Evolutionary conservation across 2,329 filamentous ascomycete species (phyloP).

Genomic region (Trichoderma sp.): DNA sequence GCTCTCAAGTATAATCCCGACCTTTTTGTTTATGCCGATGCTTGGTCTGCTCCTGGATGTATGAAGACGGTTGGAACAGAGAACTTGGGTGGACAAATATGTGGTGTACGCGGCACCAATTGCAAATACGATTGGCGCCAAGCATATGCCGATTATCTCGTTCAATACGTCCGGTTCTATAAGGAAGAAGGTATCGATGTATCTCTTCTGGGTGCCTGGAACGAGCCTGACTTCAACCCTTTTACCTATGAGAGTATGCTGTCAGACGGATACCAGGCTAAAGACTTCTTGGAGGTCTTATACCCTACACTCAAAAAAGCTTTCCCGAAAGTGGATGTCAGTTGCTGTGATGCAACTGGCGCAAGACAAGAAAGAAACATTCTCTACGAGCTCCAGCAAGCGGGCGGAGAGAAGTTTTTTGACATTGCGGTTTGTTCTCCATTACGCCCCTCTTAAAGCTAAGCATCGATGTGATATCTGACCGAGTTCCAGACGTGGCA

Average conservation of each 20-base stretch:
- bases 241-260: conserved; percentile 20
- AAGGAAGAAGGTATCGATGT: conserved; percentile 11
- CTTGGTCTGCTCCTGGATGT: conserved; percentile 13
- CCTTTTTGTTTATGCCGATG: conserved; percentile 5
- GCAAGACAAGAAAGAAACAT: conserved; percentile 16
- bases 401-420: conserved; percentile 5
- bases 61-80: conserved; percentile 16
- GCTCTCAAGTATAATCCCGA: background rate
- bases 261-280: conserved; percentile 14
- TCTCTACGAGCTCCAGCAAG: conserved; percentile 13
- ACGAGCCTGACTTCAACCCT: conserved; percentile 12
- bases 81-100: conserved; percentile 11
- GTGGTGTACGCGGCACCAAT: conserved; percentile 8
- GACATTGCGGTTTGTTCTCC: conserved; percentile 3
- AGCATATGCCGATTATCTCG: conserved; percentile 12
- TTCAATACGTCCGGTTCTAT: conserved; percentile 13
- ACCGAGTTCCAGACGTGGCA: conserved; percentile 6
- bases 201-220: conserved; percentile 14
- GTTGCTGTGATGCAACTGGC: conserved; percentile 14
- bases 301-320: conserved; percentile 14
- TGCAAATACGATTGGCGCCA: conserved; percentile 14
- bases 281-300: conserved; percentile 11
- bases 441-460: background rate
- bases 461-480: background rate
- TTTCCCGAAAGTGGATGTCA: conserved; percentile 11